These are phyloP conservation scores for Epichloe scottii DNA, from an alignment of 2,329 filamentous ascomycete genomes.

Conservation along the genomic window DNA sequence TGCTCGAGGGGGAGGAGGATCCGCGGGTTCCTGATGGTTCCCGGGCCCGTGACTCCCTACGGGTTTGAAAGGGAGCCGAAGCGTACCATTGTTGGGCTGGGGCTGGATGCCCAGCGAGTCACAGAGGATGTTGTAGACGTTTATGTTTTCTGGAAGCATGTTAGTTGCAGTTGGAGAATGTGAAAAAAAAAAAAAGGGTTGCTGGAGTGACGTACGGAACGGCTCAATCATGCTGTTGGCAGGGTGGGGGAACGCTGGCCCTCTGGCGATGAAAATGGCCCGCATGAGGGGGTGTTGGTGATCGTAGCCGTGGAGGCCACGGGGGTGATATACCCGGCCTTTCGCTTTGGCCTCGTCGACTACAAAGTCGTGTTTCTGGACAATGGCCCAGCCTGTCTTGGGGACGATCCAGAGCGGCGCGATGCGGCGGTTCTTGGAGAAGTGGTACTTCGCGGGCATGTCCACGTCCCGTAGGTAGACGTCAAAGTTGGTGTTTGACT, in stretches of 20 bases:
- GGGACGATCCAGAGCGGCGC: conserved; percentile 92
- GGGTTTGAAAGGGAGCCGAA: conserved; percentile 56
- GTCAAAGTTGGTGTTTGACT: conserved; percentile 58
- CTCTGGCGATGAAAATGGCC: conserved; percentile 84
- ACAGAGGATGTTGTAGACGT: conserved; percentile 91
- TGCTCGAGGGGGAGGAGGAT: conserved; percentile 26
- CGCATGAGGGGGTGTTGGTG: conserved; percentile 91
- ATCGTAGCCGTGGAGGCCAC: conserved; percentile 88
- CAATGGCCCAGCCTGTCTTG: conserved; percentile 84
- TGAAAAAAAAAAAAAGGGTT: background rate
- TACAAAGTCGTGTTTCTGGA: conserved; percentile 67
- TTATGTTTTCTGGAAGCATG: conserved; percentile 60
- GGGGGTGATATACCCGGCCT: conserved; percentile 60
- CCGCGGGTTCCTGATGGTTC: conserved; percentile 34
- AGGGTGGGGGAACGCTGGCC: conserved; percentile 80
- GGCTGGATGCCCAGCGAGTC: conserved; percentile 68
- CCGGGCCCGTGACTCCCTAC: conserved; percentile 47
- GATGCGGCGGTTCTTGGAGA: conserved; percentile 75
- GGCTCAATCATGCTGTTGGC: conserved; percentile 66
- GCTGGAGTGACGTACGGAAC: conserved; percentile 57
- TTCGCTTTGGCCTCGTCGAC: conserved; percentile 51
- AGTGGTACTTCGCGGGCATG: conserved; percentile 91
- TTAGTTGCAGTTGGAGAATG: conserved; percentile 11
- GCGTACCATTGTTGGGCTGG: conserved; percentile 74
- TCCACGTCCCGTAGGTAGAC: conserved; percentile 76